A percentile compares a stretch with the other conserved stretches of the same genome.
Conservation (phyloP, 2,329 filamentous ascomycete genomes). For the Cladophialophora psammophila region DNA sequence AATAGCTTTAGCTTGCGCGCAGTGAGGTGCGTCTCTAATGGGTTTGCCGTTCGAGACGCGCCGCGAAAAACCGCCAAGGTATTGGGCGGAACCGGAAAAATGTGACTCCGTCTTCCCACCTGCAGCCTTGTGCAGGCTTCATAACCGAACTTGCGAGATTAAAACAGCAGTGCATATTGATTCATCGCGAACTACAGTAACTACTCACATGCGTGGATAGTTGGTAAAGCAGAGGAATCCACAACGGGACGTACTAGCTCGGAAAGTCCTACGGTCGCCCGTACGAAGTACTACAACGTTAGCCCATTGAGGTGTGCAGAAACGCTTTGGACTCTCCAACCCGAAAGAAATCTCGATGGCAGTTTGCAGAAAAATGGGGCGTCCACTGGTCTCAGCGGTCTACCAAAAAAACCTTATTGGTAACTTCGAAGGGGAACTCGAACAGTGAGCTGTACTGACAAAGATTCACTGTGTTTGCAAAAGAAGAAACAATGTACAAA, state of each 20-base stretch:
- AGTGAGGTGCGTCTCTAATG: neutral
- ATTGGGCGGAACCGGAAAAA: neutral
- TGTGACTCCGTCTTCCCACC: neutral
- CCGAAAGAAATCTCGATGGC: neutral
- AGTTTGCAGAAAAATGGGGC: neutral
- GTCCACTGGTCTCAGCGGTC: neutral
- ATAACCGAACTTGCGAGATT: no score
- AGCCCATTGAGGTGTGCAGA: no score
- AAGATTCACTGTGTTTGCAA: neutral
- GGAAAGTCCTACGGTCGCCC: no score
- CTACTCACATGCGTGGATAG: no score
- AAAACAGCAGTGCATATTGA: no score
- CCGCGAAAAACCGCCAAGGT: neutral
- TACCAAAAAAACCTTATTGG: neutral
- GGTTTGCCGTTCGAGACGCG: neutral
- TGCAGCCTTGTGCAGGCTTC: neutral
- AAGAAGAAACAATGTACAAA: neutral
- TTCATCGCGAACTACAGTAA: no score
- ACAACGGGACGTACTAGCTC: no score
- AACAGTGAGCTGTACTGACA: neutral
- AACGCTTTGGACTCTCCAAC: neutral
- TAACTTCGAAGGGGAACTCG: neutral
- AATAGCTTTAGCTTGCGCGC: neutral
- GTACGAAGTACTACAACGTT: no score
- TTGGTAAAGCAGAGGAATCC: no score